Evolutionary conservation across 768 basidiomycete species (phyloP).

Genomic region (Hirschioporus abietinus): DNA sequence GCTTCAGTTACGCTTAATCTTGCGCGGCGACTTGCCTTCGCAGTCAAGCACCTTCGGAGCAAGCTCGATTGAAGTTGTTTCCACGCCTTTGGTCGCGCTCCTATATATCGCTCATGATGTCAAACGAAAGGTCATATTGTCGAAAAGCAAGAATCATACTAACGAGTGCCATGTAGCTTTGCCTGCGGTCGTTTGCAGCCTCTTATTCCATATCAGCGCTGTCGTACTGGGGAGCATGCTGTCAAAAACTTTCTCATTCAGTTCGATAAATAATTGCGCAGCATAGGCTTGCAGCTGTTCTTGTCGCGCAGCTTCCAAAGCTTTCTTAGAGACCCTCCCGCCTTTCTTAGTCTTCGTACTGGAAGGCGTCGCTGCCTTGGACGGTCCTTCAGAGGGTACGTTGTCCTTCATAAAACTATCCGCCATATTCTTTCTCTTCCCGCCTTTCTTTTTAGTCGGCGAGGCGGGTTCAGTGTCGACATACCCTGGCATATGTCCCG

Average conservation of each 20-base stretch:
- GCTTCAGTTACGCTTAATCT: neutral
- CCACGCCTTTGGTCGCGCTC: conserved; percentile 53
- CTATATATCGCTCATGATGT: conserved; percentile 8
- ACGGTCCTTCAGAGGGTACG: neutral
- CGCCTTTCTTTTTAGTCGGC: neutral
- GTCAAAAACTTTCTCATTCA: conserved; percentile 56
- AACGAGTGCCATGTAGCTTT: conserved; percentile 62
- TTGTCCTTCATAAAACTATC: neutral
- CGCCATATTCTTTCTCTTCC: neutral
- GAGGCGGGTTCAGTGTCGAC: conserved; percentile 6
- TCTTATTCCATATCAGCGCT: conserved; percentile 60
- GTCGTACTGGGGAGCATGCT: conserved; percentile 48
- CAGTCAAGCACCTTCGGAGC: conserved; percentile 77
- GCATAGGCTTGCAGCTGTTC: conserved; percentile 48
- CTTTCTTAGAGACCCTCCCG: conserved; percentile 34
- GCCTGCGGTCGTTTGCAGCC: conserved; percentile 64
- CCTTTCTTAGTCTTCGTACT: conserved; percentile 16
- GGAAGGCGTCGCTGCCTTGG: conserved; percentile 10
- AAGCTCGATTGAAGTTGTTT: conserved; percentile 66
- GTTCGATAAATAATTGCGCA: conserved; percentile 48
- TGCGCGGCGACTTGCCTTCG: conserved; percentile 45
- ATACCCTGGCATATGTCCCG: neutral
- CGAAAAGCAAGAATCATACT: conserved; percentile 8
- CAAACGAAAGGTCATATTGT: neutral
- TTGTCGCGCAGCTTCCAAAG: conserved; percentile 36